Conservation (phyloP, 495 filamentous ascomycete genomes). For the Xylaria bambusicola region DNA sequence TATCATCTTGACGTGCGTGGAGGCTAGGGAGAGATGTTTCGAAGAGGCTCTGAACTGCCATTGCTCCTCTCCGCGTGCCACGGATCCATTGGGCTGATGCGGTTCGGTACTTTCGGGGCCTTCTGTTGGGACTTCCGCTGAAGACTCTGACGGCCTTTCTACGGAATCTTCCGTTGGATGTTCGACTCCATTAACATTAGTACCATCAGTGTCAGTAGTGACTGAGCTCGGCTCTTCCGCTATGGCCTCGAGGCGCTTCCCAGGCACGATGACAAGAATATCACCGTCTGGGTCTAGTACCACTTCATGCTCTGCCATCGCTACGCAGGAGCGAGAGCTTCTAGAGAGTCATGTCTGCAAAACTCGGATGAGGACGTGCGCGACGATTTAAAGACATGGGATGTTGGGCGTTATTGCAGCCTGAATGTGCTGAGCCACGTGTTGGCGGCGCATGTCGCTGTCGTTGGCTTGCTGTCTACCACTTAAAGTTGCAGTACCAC, state of each 20-base stretch:
- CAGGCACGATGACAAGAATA: conserved; percentile 7
- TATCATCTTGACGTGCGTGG: conserved; percentile 46
- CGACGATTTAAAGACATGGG: background rate
- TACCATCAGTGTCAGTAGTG: too few relatives aligned
- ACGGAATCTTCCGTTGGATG: background rate
- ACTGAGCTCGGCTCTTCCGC: background rate
- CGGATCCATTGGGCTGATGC: background rate
- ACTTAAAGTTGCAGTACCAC: background rate
- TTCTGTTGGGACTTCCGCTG: background rate
- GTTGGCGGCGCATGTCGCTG: background rate
- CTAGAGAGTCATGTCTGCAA: background rate
- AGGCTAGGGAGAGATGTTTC: conserved; percentile 53
- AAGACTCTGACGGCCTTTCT: background rate
- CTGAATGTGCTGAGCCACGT: conserved; percentile 5
- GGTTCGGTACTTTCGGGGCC: background rate
- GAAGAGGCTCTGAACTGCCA: conserved; percentile 50
- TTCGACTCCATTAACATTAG: too few relatives aligned
- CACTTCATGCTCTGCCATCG: background rate
- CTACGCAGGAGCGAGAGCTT: background rate
- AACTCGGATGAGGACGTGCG: background rate
- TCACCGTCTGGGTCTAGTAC: conserved; percentile 13
- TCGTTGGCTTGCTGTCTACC: background rate
- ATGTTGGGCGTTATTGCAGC: conserved; percentile 1
- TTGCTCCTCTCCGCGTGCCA: background rate
- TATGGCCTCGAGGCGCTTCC: background rate